These are phyloP conservation scores for Hypericum androsaemum DNA, from an alignment of 345 rosid species.

Conservation along the genomic window DNA sequence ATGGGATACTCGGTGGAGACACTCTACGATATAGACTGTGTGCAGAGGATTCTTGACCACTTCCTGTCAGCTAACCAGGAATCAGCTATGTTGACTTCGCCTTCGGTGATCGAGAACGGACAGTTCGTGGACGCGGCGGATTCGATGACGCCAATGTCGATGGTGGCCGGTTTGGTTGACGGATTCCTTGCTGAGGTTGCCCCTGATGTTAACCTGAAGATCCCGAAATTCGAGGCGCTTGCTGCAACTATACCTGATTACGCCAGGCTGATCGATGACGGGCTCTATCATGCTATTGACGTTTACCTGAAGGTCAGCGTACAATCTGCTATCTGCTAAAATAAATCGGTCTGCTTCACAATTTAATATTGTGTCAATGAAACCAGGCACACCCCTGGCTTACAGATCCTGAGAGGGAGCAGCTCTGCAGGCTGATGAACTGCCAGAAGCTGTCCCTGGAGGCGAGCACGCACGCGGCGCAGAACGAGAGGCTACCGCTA, in stretches of 20 bases:
- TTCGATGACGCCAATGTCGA: background rate
- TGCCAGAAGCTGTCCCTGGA: conserved; percentile 1
- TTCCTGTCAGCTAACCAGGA: background rate
- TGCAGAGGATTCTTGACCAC: conserved; percentile 6
- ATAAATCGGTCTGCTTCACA: too few relatives aligned
- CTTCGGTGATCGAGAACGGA: background rate
- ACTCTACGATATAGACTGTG: conserved; percentile 5
- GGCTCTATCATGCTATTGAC: conserved; percentile 7
- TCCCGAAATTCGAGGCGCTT: conserved; percentile 1
- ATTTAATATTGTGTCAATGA: too few relatives aligned
- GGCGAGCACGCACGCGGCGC: conserved; percentile 5
- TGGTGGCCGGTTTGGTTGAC: conserved; percentile 4
- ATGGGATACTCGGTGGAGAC: conserved; percentile 8
- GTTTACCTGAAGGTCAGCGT: background rate
- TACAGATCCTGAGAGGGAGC: background rate
- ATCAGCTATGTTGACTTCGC: background rate
- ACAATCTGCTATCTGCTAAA: too few relatives aligned
- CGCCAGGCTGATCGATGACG: conserved; percentile 7
- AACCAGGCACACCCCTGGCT: background rate
- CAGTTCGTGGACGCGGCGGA: background rate
- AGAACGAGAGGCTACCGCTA: background rate
- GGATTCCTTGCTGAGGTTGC: conserved; percentile 6
- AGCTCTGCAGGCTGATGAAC: conserved; percentile 1
- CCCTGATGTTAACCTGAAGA: conserved; percentile 7
- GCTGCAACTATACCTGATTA: conserved; percentile 7